A percentile compares a stretch with the other conserved stretches of the same genome.
These are phyloP conservation scores for Lactarius psammicola DNA, from an alignment of 768 basidiomycete species.

Conservation along the genomic window DNA sequence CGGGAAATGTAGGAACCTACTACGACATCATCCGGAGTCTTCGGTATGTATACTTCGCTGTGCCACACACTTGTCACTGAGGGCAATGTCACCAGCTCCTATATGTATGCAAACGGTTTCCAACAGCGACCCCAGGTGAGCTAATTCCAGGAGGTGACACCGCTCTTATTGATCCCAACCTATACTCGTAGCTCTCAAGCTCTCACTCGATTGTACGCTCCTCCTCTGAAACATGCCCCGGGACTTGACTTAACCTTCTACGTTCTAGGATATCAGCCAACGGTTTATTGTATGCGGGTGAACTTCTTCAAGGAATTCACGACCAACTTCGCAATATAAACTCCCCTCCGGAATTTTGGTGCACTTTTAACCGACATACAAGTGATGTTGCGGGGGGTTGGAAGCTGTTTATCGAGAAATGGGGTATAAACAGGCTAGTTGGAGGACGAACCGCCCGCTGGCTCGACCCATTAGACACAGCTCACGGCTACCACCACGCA, in stretches of 20 bases:
- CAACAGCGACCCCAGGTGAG: background rate
- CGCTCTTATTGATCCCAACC: background rate
- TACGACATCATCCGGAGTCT: background rate
- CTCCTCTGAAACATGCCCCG: background rate
- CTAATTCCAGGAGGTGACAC: no score
- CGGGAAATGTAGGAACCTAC: background rate
- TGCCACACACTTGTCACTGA: background rate
- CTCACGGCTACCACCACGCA: no score
- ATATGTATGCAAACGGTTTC: background rate
- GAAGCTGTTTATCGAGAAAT: no score
- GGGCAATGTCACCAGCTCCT: background rate
- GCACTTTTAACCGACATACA: no score
- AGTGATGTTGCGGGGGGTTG: no score
- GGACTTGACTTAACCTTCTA: background rate
- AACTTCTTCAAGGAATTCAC: background rate
- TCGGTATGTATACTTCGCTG: background rate
- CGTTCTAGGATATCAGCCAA: background rate
- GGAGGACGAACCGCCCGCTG: no score
- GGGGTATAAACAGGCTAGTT: no score
- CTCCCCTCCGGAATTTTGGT: no score
- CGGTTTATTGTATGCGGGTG: background rate
- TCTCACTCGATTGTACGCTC: background rate
- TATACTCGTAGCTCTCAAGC: background rate
- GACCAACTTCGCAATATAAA: background rate
- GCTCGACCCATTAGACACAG: no score